Base-by-base conservation (phyloP, 1,284 basidiomycete species). In the Ganoderma lingzhi region DNA sequence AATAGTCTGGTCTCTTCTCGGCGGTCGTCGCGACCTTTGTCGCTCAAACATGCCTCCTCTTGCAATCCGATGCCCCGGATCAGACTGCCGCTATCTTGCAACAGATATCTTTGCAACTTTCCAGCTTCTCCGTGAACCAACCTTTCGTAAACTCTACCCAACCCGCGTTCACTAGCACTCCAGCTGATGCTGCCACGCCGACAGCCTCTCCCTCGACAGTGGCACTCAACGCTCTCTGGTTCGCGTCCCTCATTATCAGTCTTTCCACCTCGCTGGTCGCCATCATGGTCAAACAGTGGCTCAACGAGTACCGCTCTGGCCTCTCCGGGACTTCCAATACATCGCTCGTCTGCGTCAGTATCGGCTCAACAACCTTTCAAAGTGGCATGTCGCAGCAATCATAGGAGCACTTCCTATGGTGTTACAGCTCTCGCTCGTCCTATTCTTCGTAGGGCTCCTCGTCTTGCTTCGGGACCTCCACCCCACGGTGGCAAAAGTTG, bases 211-310 rank as follows among this genome's bases (percentile, higher is more conserved):
- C 41, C 3, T 66, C 51, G 9, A 48, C 67, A 2, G 42, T 74
- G 10, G 59, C 59, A 41, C 53, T 75, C 63, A 75, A 75, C 39
- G 32, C 30, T 3, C 59, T 71, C 3, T 75, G 74, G 72, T 75
- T 73, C 63, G 67, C 67, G 0, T 63, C 69, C 39, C 65, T 75
- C 1, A 65, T 73, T 6, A 56, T 60, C 37, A 73, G 70, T 35
- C 74, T 75, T 4, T 28, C 68, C 3, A 41, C 72, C 0, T 65
- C 74, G 0, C 64, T 66, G 12, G 42, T 72, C 15, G 67, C 64
- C 0, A 71, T 75, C 35, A 53, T 70, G 44, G 74, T 70, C 41
- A 73, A 73, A 35, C 72, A 75, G 35, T 76, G 75, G 75, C 35
- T 71, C 3, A 60, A 55, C 42, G 55, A 70, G 28, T 70, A 66